A percentile compares a stretch with the other conserved stretches of the same genome.
Conservation (phyloP, 1,139 yeast species). For the Protomyces lactucae-debilis region DNA sequence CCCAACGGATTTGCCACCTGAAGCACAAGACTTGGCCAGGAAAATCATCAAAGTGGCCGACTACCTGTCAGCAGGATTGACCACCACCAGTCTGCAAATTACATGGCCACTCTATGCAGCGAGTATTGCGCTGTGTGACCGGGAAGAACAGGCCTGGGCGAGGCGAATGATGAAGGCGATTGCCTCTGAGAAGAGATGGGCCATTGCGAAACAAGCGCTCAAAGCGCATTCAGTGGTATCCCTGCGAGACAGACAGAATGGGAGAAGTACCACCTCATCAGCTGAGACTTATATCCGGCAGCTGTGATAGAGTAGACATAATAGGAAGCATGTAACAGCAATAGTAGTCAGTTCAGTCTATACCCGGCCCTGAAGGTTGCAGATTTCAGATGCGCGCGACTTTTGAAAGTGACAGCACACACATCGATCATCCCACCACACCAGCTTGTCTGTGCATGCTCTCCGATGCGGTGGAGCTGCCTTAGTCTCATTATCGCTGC, state of each 20-base stretch:
- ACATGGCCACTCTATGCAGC: conserved; percentile 17
- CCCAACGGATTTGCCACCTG: neutral
- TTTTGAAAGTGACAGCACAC: too few species aligned
- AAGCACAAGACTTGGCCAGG: conserved; percentile 3
- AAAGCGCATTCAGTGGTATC: neutral
- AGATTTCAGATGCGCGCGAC: too few species aligned
- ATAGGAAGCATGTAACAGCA: too few species aligned
- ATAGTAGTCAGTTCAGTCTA: too few species aligned
- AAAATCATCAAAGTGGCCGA: conserved; percentile 5
- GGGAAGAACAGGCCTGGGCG: conserved; percentile 1
- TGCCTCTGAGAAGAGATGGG: conserved; percentile 10
- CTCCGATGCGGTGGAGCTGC: neutral
- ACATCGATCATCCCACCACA: too few species aligned
- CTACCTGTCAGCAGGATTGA: neutral
- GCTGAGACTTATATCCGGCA: too few species aligned
- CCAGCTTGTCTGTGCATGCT: too few species aligned
- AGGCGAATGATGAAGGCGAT: neutral
- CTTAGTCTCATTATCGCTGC: neutral
- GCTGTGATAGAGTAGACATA: too few species aligned
- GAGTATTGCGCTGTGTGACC: neutral
- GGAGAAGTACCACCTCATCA: neutral
- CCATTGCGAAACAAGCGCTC: conserved; percentile 10
- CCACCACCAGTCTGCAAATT: conserved; percentile 6
- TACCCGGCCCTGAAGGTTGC: too few species aligned
- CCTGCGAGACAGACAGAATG: neutral